These are phyloP conservation scores for Beauveria australis DNA, from an alignment of 2,329 filamentous ascomycete genomes.

Conservation along the genomic window DNA sequence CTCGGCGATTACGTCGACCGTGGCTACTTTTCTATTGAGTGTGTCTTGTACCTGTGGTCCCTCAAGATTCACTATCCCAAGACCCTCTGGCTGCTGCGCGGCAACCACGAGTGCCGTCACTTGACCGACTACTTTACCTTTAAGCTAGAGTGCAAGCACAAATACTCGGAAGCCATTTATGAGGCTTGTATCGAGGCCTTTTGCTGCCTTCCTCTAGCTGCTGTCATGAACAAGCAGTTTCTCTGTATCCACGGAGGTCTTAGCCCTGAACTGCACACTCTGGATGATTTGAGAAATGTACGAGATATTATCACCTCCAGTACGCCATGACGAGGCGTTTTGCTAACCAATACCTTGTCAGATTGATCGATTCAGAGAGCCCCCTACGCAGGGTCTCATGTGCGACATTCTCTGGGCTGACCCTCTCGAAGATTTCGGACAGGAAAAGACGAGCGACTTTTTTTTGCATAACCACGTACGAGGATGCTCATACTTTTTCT, in stretches of 20 bases:
- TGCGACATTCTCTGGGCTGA: conserved; percentile 99
- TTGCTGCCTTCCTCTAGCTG: conserved; percentile 84
- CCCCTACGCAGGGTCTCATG: conserved; percentile 95
- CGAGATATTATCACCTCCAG: conserved; percentile 20
- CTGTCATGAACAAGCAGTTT: conserved; percentile 99
- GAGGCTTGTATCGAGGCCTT: conserved; percentile 99
- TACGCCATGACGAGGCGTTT: not conserved
- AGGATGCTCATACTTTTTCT: conserved; percentile 99
- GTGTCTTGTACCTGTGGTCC: conserved; percentile 94
- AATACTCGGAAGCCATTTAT: conserved; percentile 93
- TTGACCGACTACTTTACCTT: conserved; percentile 99
- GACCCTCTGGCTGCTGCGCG: conserved; percentile 90
- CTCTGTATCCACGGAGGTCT: conserved; percentile 95
- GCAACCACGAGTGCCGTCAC: conserved; percentile 97
- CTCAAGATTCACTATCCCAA: conserved; percentile 99
- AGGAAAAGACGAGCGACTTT: conserved; percentile 96
- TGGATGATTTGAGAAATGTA: conserved; percentile 87
- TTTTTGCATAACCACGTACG: conserved; percentile 98
- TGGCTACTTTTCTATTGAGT: conserved; percentile 99
- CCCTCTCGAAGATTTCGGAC: conserved; percentile 94
- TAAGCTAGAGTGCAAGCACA: conserved; percentile 99
- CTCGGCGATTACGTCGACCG: conserved; percentile 96
- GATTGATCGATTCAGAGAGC: conserved; percentile 97
- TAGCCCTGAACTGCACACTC: conserved; percentile 89
- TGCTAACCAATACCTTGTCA: conserved; percentile 14